Evolutionary conservation across 2,329 filamentous ascomycete genomes (phyloP), one percentile per base, ranked within the genome.

Genomic region (Didymosphaeria variabile): DNA sequence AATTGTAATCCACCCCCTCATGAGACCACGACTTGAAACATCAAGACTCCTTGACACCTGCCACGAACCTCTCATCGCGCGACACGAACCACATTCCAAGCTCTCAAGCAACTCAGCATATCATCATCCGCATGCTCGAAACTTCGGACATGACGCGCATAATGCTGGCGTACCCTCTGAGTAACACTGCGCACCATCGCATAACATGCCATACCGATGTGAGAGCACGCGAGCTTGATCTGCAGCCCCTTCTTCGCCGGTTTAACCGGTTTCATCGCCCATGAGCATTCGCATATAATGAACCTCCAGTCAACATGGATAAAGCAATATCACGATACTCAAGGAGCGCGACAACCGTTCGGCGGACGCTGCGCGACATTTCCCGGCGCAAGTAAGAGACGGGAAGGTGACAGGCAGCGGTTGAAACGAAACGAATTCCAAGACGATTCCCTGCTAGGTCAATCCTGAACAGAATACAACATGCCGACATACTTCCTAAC

Each of bases 401-500:
- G 12, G 19, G 31, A 38, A 15, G 23, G 12, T 15, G 29, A 57
- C n/a, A 40, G 32, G 23, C 17, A 17, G 38, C 21, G 34, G 31
- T 15, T 19, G 45, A 52, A 51, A 52, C 34, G 47, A 52, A 58
- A 51, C 53, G 36, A 17, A 32, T 6, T 31, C 49, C 23, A 4
- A 38, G 15, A 53, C 50, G 13, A 40, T 29, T 34, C 52, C 17
- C 2, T 29, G 7, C 19, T 12, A 40, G 5, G 34, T 8, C 17
- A 52, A 19, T 15, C n/a, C n/a, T 13, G 21, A 40, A 45, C 10
- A 34, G 2, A 34, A 34, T 34, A 45, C 23, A 60, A 67, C 62
- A 76, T 74, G 72, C 69, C 68, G 23, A 74, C 72, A 9, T 74
- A 74, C 59, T 76, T 76, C 58, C 67, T 76, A 51, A 76, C 72